A percentile compares a stretch with the other conserved stretches of the same genome.
Conservation (phyloP, 1,284 basidiomycete species). For the Amylostereum areolatum region DNA sequence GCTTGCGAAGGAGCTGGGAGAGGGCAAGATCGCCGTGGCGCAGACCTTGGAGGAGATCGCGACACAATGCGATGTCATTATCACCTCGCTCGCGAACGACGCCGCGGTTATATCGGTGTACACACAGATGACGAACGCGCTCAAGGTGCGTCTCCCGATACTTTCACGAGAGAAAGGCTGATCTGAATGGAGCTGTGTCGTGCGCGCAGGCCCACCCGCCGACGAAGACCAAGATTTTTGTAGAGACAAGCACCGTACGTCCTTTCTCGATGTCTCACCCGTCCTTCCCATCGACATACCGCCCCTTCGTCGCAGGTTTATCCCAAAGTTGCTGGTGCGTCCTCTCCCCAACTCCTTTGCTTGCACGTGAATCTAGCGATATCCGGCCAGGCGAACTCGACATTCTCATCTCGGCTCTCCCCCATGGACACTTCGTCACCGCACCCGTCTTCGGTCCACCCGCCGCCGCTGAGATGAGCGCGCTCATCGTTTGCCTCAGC, state of each 20-base stretch:
- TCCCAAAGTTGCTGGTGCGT: slow-evolving; percentile 60
- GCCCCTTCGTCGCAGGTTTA: slow-evolving; percentile 42
- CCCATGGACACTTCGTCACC: slow-evolving; percentile 65
- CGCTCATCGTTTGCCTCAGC: slow-evolving; percentile 73
- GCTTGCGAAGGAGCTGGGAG: slow-evolving; percentile 49
- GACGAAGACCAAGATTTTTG: slow-evolving; percentile 62
- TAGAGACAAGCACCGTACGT: slow-evolving; percentile 75
- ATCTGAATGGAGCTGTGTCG: slow-evolving; percentile 20
- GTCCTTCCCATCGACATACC: not conserved
- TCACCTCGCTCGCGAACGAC: slow-evolving; percentile 76
- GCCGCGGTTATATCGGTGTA: slow-evolving; percentile 69
- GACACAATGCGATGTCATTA: slow-evolving; percentile 69
- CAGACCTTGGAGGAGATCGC: slow-evolving; percentile 52
- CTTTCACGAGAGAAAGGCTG: not conserved
- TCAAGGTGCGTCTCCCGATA: slow-evolving; percentile 32
- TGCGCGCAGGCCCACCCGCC: slow-evolving; percentile 31
- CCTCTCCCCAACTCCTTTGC: not conserved
- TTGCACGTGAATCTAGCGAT: not conserved
- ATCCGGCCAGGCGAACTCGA: slow-evolving; percentile 59
- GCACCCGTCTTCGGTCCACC: slow-evolving; percentile 80
- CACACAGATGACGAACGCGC: slow-evolving; percentile 51
- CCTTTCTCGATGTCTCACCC: not conserved
- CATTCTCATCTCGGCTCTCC: slow-evolving; percentile 53
- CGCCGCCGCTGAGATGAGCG: slow-evolving; percentile 58
- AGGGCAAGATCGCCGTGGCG: slow-evolving; percentile 47